Conservation (phyloP, 305 asterid genomes). For the Stenogyne calaminthoides region DNA sequence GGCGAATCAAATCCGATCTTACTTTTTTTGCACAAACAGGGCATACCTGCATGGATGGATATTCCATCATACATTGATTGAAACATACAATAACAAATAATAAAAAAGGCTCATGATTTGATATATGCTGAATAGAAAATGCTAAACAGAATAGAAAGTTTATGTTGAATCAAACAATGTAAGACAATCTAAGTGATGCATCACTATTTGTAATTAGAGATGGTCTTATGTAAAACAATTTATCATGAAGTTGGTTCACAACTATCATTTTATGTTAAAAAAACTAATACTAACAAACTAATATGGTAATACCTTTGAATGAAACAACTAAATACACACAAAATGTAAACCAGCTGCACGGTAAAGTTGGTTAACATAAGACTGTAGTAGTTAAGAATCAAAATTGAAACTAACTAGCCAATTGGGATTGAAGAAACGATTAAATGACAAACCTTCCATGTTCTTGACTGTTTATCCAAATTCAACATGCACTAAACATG, state of each 20-base stretch:
- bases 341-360: no score
- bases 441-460: not conserved
- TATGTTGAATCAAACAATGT: not conserved
- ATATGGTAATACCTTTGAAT: no score
- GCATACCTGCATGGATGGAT: conserved; percentile 61
- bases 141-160: not conserved
- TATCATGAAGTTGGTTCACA: no score
- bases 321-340: no score
- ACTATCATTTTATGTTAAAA: no score
- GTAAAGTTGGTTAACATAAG: no score
- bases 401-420: not conserved
- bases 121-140: not conserved
- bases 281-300: no score
- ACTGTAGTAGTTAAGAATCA: not conserved
- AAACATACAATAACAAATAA: not conserved
- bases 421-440: not conserved
- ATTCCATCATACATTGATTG: not conserved
- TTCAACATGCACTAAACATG: not conserved
- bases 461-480: not conserved
- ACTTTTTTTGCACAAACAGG: conserved; percentile 79
- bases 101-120: not conserved
- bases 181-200: not conserved
- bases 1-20: conserved; percentile 74
- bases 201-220: no score
- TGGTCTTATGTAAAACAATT: no score